These are phyloP conservation scores for Leucocoprinus birnbaumii DNA, from an alignment of 768 basidiomycete genomes.

Conservation along the genomic window DNA sequence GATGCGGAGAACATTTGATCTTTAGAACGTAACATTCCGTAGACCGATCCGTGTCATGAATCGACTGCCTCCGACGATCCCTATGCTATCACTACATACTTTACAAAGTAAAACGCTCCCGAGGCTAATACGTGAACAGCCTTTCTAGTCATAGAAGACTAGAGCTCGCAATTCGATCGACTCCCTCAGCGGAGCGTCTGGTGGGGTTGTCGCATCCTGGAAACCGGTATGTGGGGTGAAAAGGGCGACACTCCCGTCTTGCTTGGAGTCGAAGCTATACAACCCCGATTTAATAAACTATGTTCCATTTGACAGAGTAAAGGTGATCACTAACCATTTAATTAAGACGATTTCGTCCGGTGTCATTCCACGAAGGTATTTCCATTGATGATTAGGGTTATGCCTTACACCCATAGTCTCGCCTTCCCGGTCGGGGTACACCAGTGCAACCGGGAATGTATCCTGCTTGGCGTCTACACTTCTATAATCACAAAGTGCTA, in stretches of 20 bases:
- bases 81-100: too few species aligned
- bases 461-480: conserved; percentile 37
- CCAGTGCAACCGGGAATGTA: conserved; percentile 37
- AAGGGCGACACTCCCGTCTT: conserved; percentile 45
- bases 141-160: conserved; percentile 54
- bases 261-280: conserved; percentile 23
- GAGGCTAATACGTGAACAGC: too few species aligned
- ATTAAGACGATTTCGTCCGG: conserved; percentile 49
- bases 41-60: too few species aligned
- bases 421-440: conserved; percentile 48
- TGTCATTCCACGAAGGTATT: conserved; percentile 42
- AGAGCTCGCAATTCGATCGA: conserved; percentile 61
- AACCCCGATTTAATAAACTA: background rate
- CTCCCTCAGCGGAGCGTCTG: conserved; percentile 45
- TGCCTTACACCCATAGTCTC: conserved; percentile 46
- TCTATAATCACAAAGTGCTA: conserved; percentile 39
- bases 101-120: too few species aligned
- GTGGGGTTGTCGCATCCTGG: conserved; percentile 48
- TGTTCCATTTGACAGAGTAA: background rate
- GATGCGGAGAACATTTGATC: too few species aligned
- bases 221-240: conserved; percentile 65
- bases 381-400: conserved; percentile 48
- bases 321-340: conserved; percentile 40
- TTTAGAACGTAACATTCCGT: too few species aligned
- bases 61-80: too few species aligned